Conservation (phyloP, 306 rosid genomes). For the Heteromeles arbutifolia region DNA sequence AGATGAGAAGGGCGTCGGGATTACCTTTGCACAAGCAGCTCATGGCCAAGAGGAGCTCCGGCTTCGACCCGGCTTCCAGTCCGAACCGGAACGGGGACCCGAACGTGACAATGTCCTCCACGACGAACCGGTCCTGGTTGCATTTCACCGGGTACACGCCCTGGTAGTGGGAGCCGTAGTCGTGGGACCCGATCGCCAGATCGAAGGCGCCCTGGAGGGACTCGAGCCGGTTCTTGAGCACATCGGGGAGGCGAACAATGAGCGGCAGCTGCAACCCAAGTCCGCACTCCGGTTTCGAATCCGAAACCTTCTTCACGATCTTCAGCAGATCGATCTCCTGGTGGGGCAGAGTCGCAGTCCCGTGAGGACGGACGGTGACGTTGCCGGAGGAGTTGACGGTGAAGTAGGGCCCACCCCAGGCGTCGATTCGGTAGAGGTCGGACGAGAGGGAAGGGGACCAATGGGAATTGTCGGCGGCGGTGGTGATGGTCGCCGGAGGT, state of each 20-base stretch:
- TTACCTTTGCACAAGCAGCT: conserved; percentile 79
- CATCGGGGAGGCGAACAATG: conserved; percentile 68
- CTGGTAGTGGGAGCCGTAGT: conserved; percentile 67
- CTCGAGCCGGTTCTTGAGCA: conserved; percentile 63
- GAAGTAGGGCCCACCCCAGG: conserved; percentile 80
- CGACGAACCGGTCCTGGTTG: conserved; percentile 83
- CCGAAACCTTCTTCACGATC: conserved; percentile 71
- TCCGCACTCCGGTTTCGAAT: conserved; percentile 58
- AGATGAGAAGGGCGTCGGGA: conserved; percentile 53
- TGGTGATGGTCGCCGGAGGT: conserved; percentile 18
- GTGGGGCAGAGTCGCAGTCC: conserved; percentile 51
- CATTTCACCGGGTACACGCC: conserved; percentile 91
- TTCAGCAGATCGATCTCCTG: conserved; percentile 83
- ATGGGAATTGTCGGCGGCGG: conserved; percentile 12
- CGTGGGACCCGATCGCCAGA: conserved; percentile 53
- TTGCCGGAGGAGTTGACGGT: conserved; percentile 62
- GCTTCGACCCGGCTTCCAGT: conserved; percentile 86
- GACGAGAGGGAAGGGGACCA: conserved; percentile 67
- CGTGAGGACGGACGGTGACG: conserved; percentile 60
- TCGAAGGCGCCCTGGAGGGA: conserved; percentile 71
- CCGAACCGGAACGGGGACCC: conserved; percentile 76
- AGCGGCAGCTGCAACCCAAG: conserved; percentile 77
- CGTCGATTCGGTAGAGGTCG: conserved; percentile 58
- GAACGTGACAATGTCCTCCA: conserved; percentile 73
- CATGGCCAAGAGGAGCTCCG: conserved; percentile 85